Evolutionary conservation across 176 grass and related monocot genomes (phyloP), one percentile per base, ranked within the genome.

Genomic region (Typha latifolia): DNA sequence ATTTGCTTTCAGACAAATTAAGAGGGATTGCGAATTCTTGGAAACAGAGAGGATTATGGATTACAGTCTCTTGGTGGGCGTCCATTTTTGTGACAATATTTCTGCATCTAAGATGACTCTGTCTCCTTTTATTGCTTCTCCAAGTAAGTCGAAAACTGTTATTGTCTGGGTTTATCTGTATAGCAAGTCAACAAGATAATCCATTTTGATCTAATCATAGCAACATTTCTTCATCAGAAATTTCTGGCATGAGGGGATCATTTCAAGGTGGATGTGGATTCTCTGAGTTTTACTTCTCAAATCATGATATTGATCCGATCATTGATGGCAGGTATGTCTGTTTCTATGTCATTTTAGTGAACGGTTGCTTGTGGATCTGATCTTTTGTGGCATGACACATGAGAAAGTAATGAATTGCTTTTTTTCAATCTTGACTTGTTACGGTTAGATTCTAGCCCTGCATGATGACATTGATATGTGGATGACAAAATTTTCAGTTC

Each of bases 41-140:
- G 80, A 91, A 75, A 64, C 80, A 62, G 83, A 91, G 50, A 67
- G 88, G 59, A 91, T 91, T 69, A 87, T 91, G 88, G 88, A 91
- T 53, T 91, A 91, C 53, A 87, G 88, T 75, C 57, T 91, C 31
- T 43, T 91, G 71, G 68, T 91, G 64, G 88, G 84, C 66, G 66
- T 91, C 69, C 88, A 91, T 66, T 91, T 91, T 68, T 67, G 70
- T 31, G 70, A 81, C 72, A 82, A 96, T 37, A 67, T 84, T 47
- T 83, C 82, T n/a, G 64, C 71, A 32, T 80, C 83, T 56, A 87
- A 84, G 72, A 85, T 75, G 61, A 78, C 70, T 24, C 64, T 82
- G 15, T 87, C 87, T 43, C 68, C 70, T 62, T 80, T 77, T 62
- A 78, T 70, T 5, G 79, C 84, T 74, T 96, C 87, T 72, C 87